Evolutionary conservation across 2,329 filamentous ascomycete genomes (phyloP).

Genomic region (Fusarium goolgardi): DNA sequence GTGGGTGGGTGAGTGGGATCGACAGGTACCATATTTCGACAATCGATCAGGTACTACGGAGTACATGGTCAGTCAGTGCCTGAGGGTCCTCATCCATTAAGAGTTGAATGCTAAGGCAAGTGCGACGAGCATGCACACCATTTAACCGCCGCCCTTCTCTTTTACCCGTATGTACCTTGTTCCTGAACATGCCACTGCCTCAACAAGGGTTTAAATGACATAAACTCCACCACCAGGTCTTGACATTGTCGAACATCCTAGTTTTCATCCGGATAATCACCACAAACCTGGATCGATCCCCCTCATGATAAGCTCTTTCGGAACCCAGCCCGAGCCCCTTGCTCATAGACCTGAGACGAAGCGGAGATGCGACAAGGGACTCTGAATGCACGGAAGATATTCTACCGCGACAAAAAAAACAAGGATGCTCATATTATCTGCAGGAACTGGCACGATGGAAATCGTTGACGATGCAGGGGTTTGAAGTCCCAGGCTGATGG

Average conservation of each 20-base stretch:
- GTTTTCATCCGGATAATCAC: conserved; percentile 7
- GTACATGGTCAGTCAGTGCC: no score
- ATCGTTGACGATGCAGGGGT: conserved; percentile 6
- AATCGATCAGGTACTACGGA: background rate
- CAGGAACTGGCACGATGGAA: conserved; percentile 17
- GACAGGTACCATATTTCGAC: background rate
- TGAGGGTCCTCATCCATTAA: background rate
- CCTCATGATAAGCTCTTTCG: conserved; percentile 24
- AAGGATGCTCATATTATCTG: conserved; percentile 8
- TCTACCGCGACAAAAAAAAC: conserved; percentile 31
- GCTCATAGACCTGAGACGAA: conserved; percentile 42
- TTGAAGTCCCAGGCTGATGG: background rate
- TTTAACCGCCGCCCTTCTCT: conserved; percentile 18
- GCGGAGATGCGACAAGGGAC: conserved; percentile 40
- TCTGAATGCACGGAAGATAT: conserved; percentile 39
- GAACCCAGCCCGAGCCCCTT: conserved; percentile 27
- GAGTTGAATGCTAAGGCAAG: background rate
- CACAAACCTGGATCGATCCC: conserved; percentile 16
- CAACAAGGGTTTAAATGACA: conserved; percentile 5
- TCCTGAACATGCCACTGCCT: background rate
- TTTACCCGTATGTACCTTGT: background rate
- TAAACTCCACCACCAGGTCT: conserved; percentile 2
- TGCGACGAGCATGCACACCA: background rate
- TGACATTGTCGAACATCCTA: conserved; percentile 30
- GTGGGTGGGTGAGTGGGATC: conserved; percentile 8